Evolutionary conservation across 805 yeast species (phyloP).

Genomic region (Spathaspora sp.): DNA sequence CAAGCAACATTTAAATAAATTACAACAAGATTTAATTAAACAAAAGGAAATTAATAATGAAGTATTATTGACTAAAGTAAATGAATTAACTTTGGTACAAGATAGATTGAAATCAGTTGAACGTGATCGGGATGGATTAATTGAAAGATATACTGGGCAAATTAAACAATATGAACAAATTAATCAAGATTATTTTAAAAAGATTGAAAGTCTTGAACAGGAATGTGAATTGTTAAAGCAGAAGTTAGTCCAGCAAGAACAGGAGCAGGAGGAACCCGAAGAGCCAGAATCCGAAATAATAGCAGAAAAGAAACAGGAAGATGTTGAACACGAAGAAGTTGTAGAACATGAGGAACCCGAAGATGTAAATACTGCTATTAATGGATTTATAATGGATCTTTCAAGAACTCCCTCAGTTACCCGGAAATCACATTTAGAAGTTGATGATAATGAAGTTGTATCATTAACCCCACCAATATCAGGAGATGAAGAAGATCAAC

Average conservation of each 20-base stretch:
- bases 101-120: slow-evolving; percentile 6
- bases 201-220: slow-evolving; percentile 6
- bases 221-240: slow-evolving; percentile 6
- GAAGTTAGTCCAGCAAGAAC: background rate
- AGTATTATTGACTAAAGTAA: background rate
- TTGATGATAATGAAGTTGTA: slow-evolving; percentile 1
- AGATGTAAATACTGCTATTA: slow-evolving; percentile 6
- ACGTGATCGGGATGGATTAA: slow-evolving; percentile 3
- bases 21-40: slow-evolving; percentile 14
- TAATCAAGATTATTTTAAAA: background rate
- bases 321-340: background rate
- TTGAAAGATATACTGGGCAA: background rate
- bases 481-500: slow-evolving; percentile 5
- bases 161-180: background rate
- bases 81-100: background rate
- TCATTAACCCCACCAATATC: slow-evolving; percentile 9
- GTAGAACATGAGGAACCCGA: background rate
- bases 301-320: background rate
- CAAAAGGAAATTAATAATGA: slow-evolving; percentile 11
- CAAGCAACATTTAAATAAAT: slow-evolving; percentile 8
- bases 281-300: background rate
- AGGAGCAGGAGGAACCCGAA: background rate
- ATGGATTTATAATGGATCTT: slow-evolving; percentile 9
- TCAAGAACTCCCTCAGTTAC: slow-evolving; percentile 9
- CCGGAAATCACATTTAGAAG: background rate